These are phyloP conservation scores for Rhodotorula taiwanensis DNA, from an alignment of 768 basidiomycete species.

Conservation along the genomic window DNA sequence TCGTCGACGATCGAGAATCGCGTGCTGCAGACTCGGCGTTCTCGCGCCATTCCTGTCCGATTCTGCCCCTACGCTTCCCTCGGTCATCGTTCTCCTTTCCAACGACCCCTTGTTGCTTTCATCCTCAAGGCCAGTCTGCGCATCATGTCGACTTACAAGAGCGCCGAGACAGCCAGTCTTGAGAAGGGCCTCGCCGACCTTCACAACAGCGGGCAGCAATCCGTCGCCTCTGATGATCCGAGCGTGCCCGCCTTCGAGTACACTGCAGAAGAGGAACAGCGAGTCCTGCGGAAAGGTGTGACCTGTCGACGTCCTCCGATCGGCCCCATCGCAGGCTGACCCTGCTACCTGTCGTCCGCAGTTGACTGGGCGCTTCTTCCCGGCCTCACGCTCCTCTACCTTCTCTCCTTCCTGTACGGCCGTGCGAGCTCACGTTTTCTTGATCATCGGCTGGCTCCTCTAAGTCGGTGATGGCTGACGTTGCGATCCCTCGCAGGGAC, in stretches of 20 bases:
- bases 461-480: no score
- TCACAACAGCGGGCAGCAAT: neutral
- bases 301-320: neutral
- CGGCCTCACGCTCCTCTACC: slow-evolving; percentile 27
- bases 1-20: no score
- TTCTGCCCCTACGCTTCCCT: no score
- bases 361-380: slow-evolving; percentile 19
- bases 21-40: no score
- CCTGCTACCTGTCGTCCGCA: neutral
- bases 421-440: neutral
- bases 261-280: neutral
- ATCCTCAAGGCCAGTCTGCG: no score
- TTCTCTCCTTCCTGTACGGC: slow-evolving; percentile 21
- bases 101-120: neutral
- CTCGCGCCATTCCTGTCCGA: no score
- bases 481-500: neutral
- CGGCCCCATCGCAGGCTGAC: neutral
- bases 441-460: neutral
- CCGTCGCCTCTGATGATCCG: neutral
- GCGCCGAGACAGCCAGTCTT: neutral
- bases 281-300: neutral
- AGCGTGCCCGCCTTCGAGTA: neutral
- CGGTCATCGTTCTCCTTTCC: no score
- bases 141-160: no score
- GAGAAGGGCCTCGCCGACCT: neutral